Base-by-base conservation (phyloP, 2,329 filamentous ascomycete genomes). In the Sodiomyces alkalinus region DNA sequence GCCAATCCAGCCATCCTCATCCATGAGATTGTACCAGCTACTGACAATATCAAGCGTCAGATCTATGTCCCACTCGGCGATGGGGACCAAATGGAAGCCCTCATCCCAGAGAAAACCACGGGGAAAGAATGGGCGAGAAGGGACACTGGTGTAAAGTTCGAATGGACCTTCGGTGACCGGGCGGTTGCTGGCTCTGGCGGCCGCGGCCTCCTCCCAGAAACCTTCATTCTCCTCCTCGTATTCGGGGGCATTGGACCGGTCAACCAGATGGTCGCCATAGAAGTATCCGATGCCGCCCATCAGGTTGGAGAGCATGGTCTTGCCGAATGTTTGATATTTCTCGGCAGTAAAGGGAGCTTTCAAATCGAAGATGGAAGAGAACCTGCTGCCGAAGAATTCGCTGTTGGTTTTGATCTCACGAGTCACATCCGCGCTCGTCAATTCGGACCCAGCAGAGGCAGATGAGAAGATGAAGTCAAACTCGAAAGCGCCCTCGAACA, bases 31-130 rank as follows among this genome's bases (percentile, higher is more conserved):
- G 58, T 92, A 92, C 90, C 90, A 98, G 53, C 82, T 93, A 56
- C 79, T 81, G 36, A 96, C 69, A 39, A 98, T 83, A 37, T 94
- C 83, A 17, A 79, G 58, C 3, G 81, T 75, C 28, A 96, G 65
- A 45, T 94, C 86, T 29, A 85, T 72, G 48, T 98, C 90, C 80
- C 86, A 98, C 39, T 98, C 87, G 13, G 83, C 68, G 30, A 98
- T 76, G 2, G 86, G 86, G 26, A 93, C 61, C 19, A 98, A 62
- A 46, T 98, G 90, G 55, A 96, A 98, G 1, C 90, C 90, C 51
- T 98, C 90, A 43, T 98, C 90, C 90, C 90, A 98, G 4, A 96
- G 64, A 50, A 98, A 98, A 1, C 90, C 90, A 35, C 90, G 70
- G 2, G 90, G 90, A 55, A 98, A 98, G 60, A 98, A 98, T 0